Evolutionary conservation across 768 basidiomycete genomes (phyloP).

Genomic region (Xerocomellus chrysenteron): DNA sequence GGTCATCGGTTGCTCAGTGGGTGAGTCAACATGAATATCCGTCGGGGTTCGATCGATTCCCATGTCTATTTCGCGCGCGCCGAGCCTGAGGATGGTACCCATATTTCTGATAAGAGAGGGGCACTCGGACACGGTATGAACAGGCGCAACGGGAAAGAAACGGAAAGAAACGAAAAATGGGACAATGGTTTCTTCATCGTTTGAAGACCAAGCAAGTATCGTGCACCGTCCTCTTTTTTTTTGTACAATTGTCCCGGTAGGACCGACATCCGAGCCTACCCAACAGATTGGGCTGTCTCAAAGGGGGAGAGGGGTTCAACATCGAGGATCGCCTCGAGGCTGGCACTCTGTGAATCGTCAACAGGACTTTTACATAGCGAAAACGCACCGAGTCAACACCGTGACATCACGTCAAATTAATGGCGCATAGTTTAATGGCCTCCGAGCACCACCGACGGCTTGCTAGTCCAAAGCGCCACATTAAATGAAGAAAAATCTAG

Average conservation of each 20-base stretch:
- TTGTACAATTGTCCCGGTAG: not conserved
- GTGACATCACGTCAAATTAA: conserved; percentile 6
- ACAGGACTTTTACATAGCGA: not conserved
- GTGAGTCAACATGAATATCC: not conserved
- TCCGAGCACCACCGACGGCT: conserved; percentile 5
- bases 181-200: not conserved
- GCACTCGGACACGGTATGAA: not conserved
- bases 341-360: not conserved
- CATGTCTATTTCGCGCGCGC: not conserved
- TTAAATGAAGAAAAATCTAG: not conserved
- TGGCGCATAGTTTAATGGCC: not conserved
- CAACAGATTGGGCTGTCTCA: not conserved
- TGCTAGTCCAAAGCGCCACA: not conserved
- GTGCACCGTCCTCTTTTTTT: not conserved
- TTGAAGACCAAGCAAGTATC: not conserved
- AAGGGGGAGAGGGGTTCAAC: not conserved
- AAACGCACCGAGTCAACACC: not conserved
- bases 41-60: not conserved
- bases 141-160: conserved; percentile 1
- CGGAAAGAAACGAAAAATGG: not conserved
- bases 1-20: not conserved
- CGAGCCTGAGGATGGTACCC: not conserved
- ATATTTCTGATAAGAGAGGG: not conserved
- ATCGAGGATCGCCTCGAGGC: not conserved
- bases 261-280: not conserved